Evolutionary conservation across 345 rosid species (phyloP), one percentile per base, ranked within the genome.

Genomic region (Melaleuca alternifolia): DNA sequence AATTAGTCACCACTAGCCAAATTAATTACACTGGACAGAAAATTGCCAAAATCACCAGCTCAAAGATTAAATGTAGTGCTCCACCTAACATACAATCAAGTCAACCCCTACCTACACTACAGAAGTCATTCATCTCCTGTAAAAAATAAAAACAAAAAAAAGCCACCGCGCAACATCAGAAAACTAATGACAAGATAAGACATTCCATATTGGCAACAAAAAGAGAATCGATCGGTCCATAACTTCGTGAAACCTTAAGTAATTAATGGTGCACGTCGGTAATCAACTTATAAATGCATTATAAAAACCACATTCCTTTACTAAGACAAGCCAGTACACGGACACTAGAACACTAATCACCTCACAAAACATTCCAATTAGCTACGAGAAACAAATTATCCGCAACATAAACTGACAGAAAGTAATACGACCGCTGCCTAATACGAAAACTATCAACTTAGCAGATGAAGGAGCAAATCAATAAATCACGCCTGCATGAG

Each of bases 221-320:
- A 1, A 41, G 81, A 37, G 79, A 71, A 71, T 71, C 79, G 18
- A 71, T 71, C 24, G 12, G 48, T 41, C 2, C 79, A 71, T 71
- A 71, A 71, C 79, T 71, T 20, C 11, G 37, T 37, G 0, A 37
- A 37, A 71, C 41, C 48, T 71, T 9, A 0, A 1, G 4, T 4
- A 37, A 71, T 18, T 37, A 71, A 20, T 37, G 26, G 23, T 0
- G 23, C 13, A 3, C 0, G 26, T 10, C 0, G 0, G 13, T 18
- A 37, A 71, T 37, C 14, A 11, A 37, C 81, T 71, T 18, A 37
- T 37, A 71, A 71, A 71, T 18, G 81, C 48, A 33, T 37, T 9
- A 18, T 9, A 71, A 10, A 10, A 71, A 71, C 14, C 81, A 37
- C 81, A 71, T 71, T 71, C 24, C 7, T 20, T 24, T 71, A 24